These are phyloP conservation scores for Cryptococcus sp. DNA, from an alignment of 1,284 basidiomycete species.

Conservation along the genomic window DNA sequence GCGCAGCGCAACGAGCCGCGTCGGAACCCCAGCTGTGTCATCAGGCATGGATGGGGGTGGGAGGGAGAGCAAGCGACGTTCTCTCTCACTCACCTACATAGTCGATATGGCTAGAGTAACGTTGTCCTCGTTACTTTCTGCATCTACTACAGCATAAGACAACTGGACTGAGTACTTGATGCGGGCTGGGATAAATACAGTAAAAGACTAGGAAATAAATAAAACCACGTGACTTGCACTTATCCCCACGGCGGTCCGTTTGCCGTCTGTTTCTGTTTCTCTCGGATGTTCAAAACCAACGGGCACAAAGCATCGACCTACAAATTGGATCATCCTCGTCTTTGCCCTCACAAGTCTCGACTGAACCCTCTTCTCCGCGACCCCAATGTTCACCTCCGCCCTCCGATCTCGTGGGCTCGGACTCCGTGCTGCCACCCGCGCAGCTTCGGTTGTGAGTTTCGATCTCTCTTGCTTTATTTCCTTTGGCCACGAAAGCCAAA, in stretches of 20 bases:
- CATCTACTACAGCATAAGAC: no score
- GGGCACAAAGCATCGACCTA: background rate
- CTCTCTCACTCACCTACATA: background rate
- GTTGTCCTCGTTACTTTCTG: no score
- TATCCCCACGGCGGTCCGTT: constrained; percentile 13
- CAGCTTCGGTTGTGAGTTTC: constrained; percentile 16
- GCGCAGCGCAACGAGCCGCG: background rate
- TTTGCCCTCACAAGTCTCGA: no score
- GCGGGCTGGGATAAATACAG: constrained; percentile 10
- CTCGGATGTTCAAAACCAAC: background rate
- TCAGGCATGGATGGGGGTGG: background rate
- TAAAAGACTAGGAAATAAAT: constrained; percentile 9
- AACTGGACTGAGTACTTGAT: background rate
- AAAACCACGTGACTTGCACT: constrained; percentile 8
- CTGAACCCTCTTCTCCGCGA: no score
- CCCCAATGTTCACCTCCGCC: constrained; percentile 18
- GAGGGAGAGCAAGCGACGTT: background rate
- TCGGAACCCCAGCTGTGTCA: constrained; percentile 26
- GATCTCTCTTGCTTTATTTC: background rate
- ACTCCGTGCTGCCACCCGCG: constrained; percentile 17
- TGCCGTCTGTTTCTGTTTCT: background rate
- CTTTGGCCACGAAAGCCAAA: background rate
- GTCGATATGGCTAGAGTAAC: no score
- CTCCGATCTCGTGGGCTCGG: constrained; percentile 14
- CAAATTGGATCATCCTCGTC: background rate